phyloP scores from a whole-genome alignment of 202 grass and related monocot genomes.

The Panicum hallii region DNA sequence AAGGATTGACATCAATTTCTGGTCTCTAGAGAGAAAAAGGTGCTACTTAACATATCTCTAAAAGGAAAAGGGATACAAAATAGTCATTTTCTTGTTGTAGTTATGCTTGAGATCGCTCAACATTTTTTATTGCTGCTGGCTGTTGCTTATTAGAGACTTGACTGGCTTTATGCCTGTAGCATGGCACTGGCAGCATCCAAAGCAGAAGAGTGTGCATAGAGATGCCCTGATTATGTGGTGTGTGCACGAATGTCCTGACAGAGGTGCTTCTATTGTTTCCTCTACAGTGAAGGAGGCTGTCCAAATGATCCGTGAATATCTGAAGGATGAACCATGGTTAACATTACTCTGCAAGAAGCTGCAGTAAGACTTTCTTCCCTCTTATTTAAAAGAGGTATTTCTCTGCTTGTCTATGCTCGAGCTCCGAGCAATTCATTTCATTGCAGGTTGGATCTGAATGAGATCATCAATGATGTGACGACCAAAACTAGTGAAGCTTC shows the following conservation, averaged over 20 bases:
- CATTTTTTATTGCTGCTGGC: not conserved
- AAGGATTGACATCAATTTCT: not conserved
- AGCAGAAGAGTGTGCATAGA: not conserved
- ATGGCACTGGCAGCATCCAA: not conserved
- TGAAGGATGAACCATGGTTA: constrained; percentile 86
- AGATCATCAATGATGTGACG: constrained; percentile 30
- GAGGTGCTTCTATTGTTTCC: constrained; percentile 24
- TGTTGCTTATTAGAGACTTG: not conserved
- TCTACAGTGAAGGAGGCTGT: constrained; percentile 77
- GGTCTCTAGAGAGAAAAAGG: not conserved
- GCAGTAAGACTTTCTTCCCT: constrained; percentile 56
- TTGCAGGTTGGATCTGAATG: constrained; percentile 60
- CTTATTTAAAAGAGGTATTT: not conserved
- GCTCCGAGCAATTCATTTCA: not conserved
- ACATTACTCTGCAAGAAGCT: constrained; percentile 70
- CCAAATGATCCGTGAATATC: constrained; percentile 83
- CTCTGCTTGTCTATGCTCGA: constrained; percentile 4
- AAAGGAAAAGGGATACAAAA: not conserved
- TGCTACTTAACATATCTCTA: not conserved
- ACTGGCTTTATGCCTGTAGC: not conserved
- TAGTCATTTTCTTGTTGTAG: not conserved
- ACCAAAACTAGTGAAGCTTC: constrained; percentile 45
- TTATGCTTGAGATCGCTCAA: not conserved
- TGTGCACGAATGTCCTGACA: constrained; percentile 25
- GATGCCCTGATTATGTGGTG: constrained; percentile 20